Base-by-base conservation (phyloP, 192 early-diverging fungal genomes). In the Backusella morwellensis region DNA sequence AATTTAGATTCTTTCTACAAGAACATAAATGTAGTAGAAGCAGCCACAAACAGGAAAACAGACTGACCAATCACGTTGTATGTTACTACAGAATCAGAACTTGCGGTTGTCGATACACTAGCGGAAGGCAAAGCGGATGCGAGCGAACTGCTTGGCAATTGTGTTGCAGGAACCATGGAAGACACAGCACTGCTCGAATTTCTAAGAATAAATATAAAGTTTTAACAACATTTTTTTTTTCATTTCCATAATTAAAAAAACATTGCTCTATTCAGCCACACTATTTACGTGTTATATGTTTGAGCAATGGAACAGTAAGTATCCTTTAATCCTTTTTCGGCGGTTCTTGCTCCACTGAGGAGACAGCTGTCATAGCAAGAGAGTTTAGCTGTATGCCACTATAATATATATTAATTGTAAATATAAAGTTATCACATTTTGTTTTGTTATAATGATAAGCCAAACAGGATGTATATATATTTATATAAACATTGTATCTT, bases 331-430 rank as follows among this genome's bases (percentile, higher is more conserved):
- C 78, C 73, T 15, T 59, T 19, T 19, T 70, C 35, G 26, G 26
- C 19, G 8, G 26, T 8, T 75, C 69, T 74, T 6, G 41, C 40
- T 11, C 41, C 68, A 70, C 70, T 73, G 0, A 68, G 29, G 32
- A 38, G 66, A 70, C 78, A 79, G 42, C 69, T 79, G 34, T 79
- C 78, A 47, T 35, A 79, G 15, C 78, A 79, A n/a, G 78, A 79
- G 17, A 79, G 29, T 54, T 79, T 79, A 35, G 50, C 34, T 42
- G 66, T 54, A 35, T 79, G 78, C 78, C 78, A 79, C 78, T 79
- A 52, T 8, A 29, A 6, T 40, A 44, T 44, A 66, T 19, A 9
- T 14, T 54, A 36, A n/a, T 4, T 47, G 19, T 47, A n/a, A 29
- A 17, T 32, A 47, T 44, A 38, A n/a, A n/a, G n/a, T 17, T 73